These are phyloP conservation scores for Schizopora paradoxa DNA, from an alignment of 1,284 basidiomycete species.

Conservation along the genomic window DNA sequence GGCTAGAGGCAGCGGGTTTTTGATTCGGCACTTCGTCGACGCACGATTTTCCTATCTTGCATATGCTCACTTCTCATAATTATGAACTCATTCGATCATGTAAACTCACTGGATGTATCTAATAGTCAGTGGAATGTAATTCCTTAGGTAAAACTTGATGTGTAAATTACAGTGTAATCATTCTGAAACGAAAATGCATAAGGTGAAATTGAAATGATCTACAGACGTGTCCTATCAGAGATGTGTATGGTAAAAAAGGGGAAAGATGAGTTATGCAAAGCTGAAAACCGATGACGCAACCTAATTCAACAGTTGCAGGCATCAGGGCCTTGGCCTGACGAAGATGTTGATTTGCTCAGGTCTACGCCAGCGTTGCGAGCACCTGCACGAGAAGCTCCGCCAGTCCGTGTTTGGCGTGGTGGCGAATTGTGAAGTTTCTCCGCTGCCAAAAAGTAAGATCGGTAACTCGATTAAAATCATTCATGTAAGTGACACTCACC, in stretches of 20 bases:
- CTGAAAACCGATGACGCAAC: not conserved
- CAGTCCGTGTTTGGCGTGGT: slow-evolving; percentile 50
- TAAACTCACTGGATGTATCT: no score
- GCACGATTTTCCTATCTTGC: not conserved
- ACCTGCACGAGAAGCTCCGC: slow-evolving; percentile 36
- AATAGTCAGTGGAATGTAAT: no score
- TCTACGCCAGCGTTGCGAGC: slow-evolving; percentile 53
- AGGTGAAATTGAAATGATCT: not conserved
- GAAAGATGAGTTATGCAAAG: not conserved
- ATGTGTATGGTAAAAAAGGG: not conserved
- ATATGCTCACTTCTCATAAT: no score
- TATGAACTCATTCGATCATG: no score
- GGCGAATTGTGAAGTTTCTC: slow-evolving; percentile 77
- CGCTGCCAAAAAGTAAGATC: slow-evolving; percentile 39
- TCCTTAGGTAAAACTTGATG: no score
- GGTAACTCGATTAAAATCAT: slow-evolving; percentile 2
- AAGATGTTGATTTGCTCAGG: slow-evolving; percentile 58
- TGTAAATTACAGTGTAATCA: no score
- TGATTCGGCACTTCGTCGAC: slow-evolving; percentile 23
- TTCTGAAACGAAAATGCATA: no score
- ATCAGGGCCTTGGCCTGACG: slow-evolving; percentile 49
- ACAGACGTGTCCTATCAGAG: not conserved
- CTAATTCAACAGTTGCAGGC: slow-evolving; percentile 65
- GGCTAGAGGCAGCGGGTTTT: slow-evolving; percentile 56
- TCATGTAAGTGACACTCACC: slow-evolving; percentile 41